Base-by-base conservation (phyloP, 805 yeast genomes). In the Metschnikowia lachancei region DNA sequence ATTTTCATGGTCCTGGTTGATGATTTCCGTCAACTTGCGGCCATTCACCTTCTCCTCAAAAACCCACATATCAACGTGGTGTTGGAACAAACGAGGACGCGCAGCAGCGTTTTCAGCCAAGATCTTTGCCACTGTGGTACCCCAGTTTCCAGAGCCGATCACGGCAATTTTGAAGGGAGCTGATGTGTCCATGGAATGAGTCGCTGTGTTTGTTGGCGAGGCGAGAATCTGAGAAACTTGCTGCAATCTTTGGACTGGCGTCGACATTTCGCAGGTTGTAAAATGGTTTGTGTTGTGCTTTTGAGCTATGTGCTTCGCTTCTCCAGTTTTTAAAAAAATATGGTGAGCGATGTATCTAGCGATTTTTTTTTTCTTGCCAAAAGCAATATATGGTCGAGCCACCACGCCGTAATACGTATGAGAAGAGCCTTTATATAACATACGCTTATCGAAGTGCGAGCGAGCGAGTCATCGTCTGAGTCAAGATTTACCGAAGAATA, bases 131-230 rank as follows among this genome's bases (percentile, higher is more conserved):
- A 94, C 90, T 16, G 98, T 92, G 32, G 97, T 89, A 54, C 99
- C 99, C 88, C 99, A 92, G 71, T 92, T 92, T 64, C 98, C 99
- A 26, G 97, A 90, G 35, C 99, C 99, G 54, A 94, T 83, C 31
- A 61, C 59, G 50, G 65, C 61, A 38, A 72, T 61, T 52, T 60
- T 67, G 58, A 72, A 70, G 17, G 74, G 74, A 24, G 42, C 37
- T 20, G 28, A 31, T 32, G 53, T 46, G 16, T 36, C 33, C 35
- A 31, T 33, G 24, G 42, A 32, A 3, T 32, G 41, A 11, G 41
- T 39, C 17, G n/a, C 17, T 11, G 52, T 37, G 30, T 29, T 44
- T 19, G 52, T 43, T 37, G 53, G 48, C 31, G 56, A 42, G 5
- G 51, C 47, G 35, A 55, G 47, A 13, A 54, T 46, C 43, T 55